phyloP scores from a whole-genome alignment of 108 stramenopile species.

The Fistulifera pelliculosa region DNA sequence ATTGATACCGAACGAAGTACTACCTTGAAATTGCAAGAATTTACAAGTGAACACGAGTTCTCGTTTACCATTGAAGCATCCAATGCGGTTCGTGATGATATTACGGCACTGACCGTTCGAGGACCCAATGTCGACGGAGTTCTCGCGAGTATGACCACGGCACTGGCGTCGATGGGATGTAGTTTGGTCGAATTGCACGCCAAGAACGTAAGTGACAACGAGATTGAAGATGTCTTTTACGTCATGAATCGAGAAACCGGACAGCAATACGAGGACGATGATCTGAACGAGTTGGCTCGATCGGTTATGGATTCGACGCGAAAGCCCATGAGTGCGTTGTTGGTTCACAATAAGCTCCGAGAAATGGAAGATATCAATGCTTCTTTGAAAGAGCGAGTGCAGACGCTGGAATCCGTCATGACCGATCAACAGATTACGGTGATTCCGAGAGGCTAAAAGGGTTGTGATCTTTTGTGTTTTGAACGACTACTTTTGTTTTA shows the following conservation, averaged over 20 bases:
- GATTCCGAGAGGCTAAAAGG: slow-evolving; percentile 1
- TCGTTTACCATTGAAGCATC: slow-evolving; percentile 54
- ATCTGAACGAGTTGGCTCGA: slow-evolving; percentile 38
- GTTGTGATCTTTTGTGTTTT: no score
- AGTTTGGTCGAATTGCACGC: slow-evolving; percentile 57
- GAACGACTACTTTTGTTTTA: no score
- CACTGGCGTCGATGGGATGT: slow-evolving; percentile 36
- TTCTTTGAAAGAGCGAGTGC: slow-evolving; percentile 31
- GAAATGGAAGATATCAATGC: slow-evolving; percentile 42
- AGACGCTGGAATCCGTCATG: slow-evolving; percentile 33
- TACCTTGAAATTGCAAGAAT: slow-evolving; percentile 46
- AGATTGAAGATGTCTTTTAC: slow-evolving; percentile 46
- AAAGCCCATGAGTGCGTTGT: slow-evolving; percentile 35
- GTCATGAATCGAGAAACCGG: slow-evolving; percentile 37
- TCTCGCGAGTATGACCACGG: slow-evolving; percentile 51
- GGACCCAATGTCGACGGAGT: slow-evolving; percentile 71
- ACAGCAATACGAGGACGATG: slow-evolving; percentile 45
- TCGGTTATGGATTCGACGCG: slow-evolving; percentile 41
- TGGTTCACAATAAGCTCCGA: slow-evolving; percentile 32
- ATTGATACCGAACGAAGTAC: slow-evolving; percentile 55
- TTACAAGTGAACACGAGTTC: slow-evolving; percentile 50
- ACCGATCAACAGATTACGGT: slow-evolving; percentile 39
- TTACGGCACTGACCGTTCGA: slow-evolving; percentile 44
- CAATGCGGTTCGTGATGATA: slow-evolving; percentile 27
- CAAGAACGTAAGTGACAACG: background rate